These are phyloP conservation scores for Ustilago xerochloae DNA, from an alignment of 1,284 basidiomycete species.

Conservation along the genomic window DNA sequence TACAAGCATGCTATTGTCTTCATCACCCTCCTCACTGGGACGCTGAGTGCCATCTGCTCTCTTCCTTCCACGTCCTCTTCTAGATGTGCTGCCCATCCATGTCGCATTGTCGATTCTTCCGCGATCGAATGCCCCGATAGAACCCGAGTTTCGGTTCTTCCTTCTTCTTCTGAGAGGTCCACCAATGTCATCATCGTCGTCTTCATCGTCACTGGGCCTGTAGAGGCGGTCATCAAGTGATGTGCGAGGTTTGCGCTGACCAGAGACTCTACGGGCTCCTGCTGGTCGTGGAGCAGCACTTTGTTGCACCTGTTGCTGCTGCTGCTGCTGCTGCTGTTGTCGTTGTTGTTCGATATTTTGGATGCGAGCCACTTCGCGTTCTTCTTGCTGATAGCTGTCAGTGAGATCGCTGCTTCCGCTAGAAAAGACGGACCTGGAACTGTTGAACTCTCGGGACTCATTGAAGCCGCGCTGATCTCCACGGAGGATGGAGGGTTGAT, in stretches of 20 bases:
- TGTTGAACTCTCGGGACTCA: conserved; percentile 25
- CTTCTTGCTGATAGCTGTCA: conserved; percentile 37
- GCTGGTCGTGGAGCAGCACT: not conserved
- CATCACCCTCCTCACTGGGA: conserved; percentile 9
- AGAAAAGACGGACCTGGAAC: conserved; percentile 46
- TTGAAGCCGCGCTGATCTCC: conserved; percentile 42
- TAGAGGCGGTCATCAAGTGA: conserved; percentile 30
- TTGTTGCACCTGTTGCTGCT: not conserved
- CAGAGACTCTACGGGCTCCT: conserved; percentile 17
- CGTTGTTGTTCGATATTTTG: conserved; percentile 6
- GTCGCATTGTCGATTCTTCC: conserved; percentile 19
- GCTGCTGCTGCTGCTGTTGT: conserved; percentile 1
- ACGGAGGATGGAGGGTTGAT: conserved; percentile 25
- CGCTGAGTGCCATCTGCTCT: conserved; percentile 7
- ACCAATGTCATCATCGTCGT: conserved; percentile 29
- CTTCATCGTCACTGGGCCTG: conserved; percentile 36
- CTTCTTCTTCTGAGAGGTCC: conserved; percentile 12
- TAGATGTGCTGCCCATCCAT: conserved; percentile 28
- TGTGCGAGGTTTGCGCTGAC: conserved; percentile 26
- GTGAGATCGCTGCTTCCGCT: conserved; percentile 26
- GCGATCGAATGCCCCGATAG: conserved; percentile 3
- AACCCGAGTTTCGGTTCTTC: conserved; percentile 25
- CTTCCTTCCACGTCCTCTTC: conserved; percentile 8
- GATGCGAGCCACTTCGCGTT: conserved; percentile 27
- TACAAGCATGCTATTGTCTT: conserved; percentile 4